A percentile compares a stretch with the other conserved stretches of the same genome.
These are phyloP conservation scores for Suhomyces sp. DNA, from an alignment of 805 yeast species.

Conservation along the genomic window DNA sequence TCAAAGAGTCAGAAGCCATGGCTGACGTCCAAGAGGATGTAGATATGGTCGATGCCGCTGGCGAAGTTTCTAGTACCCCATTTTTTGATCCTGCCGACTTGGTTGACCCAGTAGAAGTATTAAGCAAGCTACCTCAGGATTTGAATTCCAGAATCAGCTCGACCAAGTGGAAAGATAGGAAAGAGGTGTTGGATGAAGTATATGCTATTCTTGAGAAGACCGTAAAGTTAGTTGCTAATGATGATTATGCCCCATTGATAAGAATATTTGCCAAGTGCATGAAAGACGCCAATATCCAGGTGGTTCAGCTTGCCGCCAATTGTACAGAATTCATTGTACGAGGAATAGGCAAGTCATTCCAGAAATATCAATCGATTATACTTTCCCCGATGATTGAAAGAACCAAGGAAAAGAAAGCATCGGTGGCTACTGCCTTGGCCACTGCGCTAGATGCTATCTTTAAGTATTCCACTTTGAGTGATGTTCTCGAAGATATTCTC, in stretches of 20 bases:
- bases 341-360: slow-evolving; percentile 61
- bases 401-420: slow-evolving; percentile 81
- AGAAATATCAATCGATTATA: slow-evolving; percentile 50
- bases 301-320: slow-evolving; percentile 74
- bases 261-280: slow-evolving; percentile 64
- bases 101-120: slow-evolving; percentile 65
- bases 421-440: slow-evolving; percentile 70
- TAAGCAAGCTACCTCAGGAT: slow-evolving; percentile 63
- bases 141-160: slow-evolving; percentile 55
- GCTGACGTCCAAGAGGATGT: slow-evolving; percentile 13
- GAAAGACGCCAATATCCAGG: slow-evolving; percentile 87
- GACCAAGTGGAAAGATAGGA: slow-evolving; percentile 87
- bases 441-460: slow-evolving; percentile 66
- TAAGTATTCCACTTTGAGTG: slow-evolving; percentile 46
- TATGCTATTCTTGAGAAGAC: slow-evolving; percentile 48
- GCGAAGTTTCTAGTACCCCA: slow-evolving; percentile 9
- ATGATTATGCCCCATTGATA: slow-evolving; percentile 66
- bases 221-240: slow-evolving; percentile 49
- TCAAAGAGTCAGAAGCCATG: neutral
- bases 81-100: slow-evolving; percentile 65
- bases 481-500: slow-evolving; percentile 58
- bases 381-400: slow-evolving; percentile 71
- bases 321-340: slow-evolving; percentile 58
- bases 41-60: slow-evolving; percentile 32
- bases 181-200: slow-evolving; percentile 73